phyloP scores from a whole-genome alignment of 768 basidiomycete species.

The Collybia sp. region DNA sequence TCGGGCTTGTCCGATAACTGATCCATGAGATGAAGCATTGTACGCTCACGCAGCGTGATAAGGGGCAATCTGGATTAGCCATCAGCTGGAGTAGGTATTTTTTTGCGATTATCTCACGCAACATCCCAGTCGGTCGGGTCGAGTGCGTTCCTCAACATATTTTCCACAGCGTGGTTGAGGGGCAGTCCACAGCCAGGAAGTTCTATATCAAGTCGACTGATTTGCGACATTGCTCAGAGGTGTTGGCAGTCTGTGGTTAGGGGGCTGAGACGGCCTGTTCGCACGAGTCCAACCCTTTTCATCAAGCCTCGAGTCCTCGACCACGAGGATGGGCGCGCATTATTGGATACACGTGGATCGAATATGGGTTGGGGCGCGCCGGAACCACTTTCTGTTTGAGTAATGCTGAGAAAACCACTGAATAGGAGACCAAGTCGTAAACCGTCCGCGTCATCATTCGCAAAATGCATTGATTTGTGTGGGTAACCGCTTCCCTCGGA shows the following conservation, averaged over 20 bases:
- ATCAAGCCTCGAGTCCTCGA: background rate
- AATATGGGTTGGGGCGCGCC: too few species aligned
- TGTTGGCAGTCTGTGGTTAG: background rate
- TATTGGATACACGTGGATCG: background rate
- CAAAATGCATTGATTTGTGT: too few species aligned
- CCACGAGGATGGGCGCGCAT: background rate
- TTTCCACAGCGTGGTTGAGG: background rate
- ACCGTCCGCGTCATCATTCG: too few species aligned
- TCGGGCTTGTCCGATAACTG: constrained; percentile 26
- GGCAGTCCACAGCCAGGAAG: constrained; percentile 6
- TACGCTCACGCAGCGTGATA: constrained; percentile 21
- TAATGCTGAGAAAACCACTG: too few species aligned
- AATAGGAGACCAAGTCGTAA: too few species aligned
- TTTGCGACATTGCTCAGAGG: background rate
- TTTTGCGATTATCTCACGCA: too few species aligned
- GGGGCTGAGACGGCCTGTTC: background rate
- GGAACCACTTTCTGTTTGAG: too few species aligned
- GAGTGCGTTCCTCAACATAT: too few species aligned
- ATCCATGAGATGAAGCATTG: constrained; percentile 32
- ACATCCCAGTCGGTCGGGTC: too few species aligned
- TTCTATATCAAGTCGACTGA: background rate
- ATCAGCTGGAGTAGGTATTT: too few species aligned
- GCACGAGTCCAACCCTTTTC: too few species aligned
- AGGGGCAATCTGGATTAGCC: background rate
- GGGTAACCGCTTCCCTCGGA: too few species aligned